phyloP scores from a whole-genome alignment of 2,329 filamentous ascomycete genomes.

The Truncatella angustata region DNA sequence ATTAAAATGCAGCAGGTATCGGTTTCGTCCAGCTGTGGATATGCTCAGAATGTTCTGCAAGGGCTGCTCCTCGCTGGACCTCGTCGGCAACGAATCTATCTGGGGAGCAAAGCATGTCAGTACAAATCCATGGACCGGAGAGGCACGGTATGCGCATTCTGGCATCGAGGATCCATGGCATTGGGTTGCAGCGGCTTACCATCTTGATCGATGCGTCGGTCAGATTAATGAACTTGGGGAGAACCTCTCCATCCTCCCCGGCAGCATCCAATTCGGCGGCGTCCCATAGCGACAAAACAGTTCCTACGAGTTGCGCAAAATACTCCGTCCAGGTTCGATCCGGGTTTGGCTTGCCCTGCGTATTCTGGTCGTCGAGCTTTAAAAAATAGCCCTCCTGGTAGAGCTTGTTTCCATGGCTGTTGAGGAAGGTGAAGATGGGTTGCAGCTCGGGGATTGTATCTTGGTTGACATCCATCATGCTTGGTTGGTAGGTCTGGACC shows the following conservation, averaged over 20 bases:
- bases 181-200: conserved; percentile 53
- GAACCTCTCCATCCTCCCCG: conserved; percentile 78
- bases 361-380: conserved; percentile 93
- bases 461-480: conserved; percentile 77
- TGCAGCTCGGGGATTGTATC: conserved; percentile 91
- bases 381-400: conserved; percentile 98
- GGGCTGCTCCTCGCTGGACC: conserved; percentile 71
- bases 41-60: conserved; percentile 94
- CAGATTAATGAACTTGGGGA: conserved; percentile 92
- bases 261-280: conserved; percentile 86
- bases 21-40: conserved; percentile 92
- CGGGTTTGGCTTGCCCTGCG: conserved; percentile 77
- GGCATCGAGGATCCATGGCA: not conserved
- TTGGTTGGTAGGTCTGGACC: conserved; percentile 80
- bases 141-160: not conserved
- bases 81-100: conserved; percentile 88
- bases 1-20: conserved; percentile 94
- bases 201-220: conserved; percentile 98
- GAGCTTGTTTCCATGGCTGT: conserved; percentile 92
- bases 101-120: no score
- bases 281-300: conserved; percentile 93
- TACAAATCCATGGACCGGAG: no score
- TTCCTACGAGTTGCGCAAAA: conserved; percentile 94
- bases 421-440: conserved; percentile 90
- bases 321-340: conserved; percentile 95